Base-by-base conservation (phyloP, 441 rosid species). In the Manihot esculenta region DNA sequence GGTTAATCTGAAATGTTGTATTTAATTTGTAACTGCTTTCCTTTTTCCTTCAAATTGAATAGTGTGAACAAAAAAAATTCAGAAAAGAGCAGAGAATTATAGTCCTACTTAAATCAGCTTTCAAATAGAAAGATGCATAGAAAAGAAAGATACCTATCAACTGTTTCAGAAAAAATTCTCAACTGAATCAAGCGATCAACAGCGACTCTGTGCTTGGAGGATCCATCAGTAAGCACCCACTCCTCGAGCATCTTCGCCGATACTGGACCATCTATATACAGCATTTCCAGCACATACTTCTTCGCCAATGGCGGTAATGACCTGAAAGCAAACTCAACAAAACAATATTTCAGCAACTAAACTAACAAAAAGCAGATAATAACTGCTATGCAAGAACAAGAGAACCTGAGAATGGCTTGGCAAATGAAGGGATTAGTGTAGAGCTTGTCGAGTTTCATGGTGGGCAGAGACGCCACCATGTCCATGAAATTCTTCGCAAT, bases 401-500 rank as follows among this genome's bases (percentile, higher is more conserved):
- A 51, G 47, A 63, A 89, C 97, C 98, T 90, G 87, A 95, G 93
- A 77, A 92, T 92, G 69, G 99, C 99, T 69, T 95, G 91, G 72
- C 96, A 92, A 47, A 95, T 91, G 84, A 91, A 92, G n/a, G 88
- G 84, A 66, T 89, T 95, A 76, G 87, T 76, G 80, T 90, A 89
- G 53, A 95, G 94, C 64, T 72, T 80, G 57, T 91, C 93, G 62
- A 94, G 98, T 84, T 92, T 93, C 79, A 88, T 84, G 78, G 93
- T 87, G 0, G 98, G 92, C 72, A 92, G 73, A 42, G 98, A 82
- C 15, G 94, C 91, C 84, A 94, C 99, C 99, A 94, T 94, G 83
- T 90, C 97, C 99, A 94, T 92, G 77, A 92, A 94, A 80, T 87
- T 92, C 87, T 85, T 94, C 2, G 98, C 94, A 44, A 89, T 89